phyloP scores from a whole-genome alignment of 2,329 filamentous ascomycete genomes.

The Fusarium begoniae region DNA sequence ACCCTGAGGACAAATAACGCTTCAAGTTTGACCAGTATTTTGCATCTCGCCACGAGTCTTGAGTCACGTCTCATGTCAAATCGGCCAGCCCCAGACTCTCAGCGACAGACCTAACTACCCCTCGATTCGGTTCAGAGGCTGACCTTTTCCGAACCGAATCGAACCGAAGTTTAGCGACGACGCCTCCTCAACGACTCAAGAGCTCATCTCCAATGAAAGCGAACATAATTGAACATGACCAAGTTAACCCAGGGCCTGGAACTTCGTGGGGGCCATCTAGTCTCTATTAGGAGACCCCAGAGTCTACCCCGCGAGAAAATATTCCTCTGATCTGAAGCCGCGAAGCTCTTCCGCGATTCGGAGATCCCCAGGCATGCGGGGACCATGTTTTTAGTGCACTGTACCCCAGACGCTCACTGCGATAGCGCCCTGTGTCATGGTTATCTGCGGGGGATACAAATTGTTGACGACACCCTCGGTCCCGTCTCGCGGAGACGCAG shows the following conservation, averaged over 20 bases:
- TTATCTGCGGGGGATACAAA: slow-evolving; percentile 26
- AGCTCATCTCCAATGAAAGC: slow-evolving; percentile 13
- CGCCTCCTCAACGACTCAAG: neutral
- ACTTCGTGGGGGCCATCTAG: neutral
- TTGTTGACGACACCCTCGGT: slow-evolving; percentile 27
- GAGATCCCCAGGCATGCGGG: slow-evolving; percentile 24
- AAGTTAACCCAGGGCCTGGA: slow-evolving; percentile 1
- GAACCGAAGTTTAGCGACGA: slow-evolving; percentile 15
- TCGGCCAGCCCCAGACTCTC: neutral
- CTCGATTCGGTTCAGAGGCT: neutral
- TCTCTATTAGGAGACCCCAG: neutral
- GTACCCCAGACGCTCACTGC: slow-evolving; percentile 16
- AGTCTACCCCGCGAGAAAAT: slow-evolving; percentile 6
- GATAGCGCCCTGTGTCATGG: slow-evolving; percentile 3
- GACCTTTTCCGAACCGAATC: slow-evolving; percentile 17
- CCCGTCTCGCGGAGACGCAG: neutral
- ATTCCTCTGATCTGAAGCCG: neutral
- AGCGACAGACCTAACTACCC: neutral
- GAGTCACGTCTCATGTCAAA: neutral
- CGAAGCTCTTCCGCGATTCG: slow-evolving; percentile 9
- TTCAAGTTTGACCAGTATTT: neutral
- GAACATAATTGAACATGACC: slow-evolving; percentile 1
- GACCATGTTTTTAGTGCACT: slow-evolving; percentile 13
- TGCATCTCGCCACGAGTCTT: neutral
- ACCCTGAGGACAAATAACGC: neutral